Conservation (phyloP, 352 stramenopile species). For the Phytophthora sp. region DNA sequence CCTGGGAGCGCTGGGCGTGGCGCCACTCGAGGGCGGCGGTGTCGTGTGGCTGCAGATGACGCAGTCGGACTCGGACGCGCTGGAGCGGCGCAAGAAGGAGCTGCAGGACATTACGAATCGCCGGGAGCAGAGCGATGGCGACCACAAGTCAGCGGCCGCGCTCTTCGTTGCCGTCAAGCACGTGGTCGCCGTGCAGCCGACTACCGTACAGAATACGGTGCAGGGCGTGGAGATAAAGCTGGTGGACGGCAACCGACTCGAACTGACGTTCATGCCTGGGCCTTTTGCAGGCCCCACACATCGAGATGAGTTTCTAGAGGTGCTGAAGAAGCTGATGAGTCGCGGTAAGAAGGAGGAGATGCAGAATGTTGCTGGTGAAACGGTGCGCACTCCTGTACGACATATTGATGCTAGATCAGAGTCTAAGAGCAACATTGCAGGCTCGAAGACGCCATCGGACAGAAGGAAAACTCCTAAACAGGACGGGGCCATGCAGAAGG, state of each 20-base stretch:
- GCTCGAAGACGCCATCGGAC: not conserved
- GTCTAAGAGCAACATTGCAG: not conserved
- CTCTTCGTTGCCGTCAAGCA: slow-evolving; percentile 44
- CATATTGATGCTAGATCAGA: not conserved
- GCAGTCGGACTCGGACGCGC: slow-evolving; percentile 59
- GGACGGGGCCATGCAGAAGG: slow-evolving; percentile 11
- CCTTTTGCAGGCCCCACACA: slow-evolving; percentile 33
- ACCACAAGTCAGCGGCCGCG: slow-evolving; percentile 32
- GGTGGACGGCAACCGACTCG: slow-evolving; percentile 40
- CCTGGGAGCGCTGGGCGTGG: slow-evolving; percentile 43
- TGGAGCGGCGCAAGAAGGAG: slow-evolving; percentile 55
- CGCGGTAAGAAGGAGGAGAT: not conserved
- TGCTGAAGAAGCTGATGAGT: slow-evolving; percentile 25
- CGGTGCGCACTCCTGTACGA: not conserved
- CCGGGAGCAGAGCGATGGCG: slow-evolving; percentile 6
- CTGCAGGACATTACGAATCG: slow-evolving; percentile 66
- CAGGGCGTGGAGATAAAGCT: slow-evolving; percentile 51
- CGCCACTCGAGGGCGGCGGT: slow-evolving; percentile 33
- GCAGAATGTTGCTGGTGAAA: not conserved
- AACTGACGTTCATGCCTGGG: slow-evolving; percentile 66
- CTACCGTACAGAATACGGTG: slow-evolving; percentile 49
- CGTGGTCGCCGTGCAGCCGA: slow-evolving; percentile 37
- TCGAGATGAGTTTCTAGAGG: slow-evolving; percentile 54
- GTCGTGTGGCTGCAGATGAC: slow-evolving; percentile 63
- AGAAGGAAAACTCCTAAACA: not conserved